Evolutionary conservation across 2,329 filamentous ascomycete genomes (phyloP).

Genomic region (Dothiorella sarmentorum): DNA sequence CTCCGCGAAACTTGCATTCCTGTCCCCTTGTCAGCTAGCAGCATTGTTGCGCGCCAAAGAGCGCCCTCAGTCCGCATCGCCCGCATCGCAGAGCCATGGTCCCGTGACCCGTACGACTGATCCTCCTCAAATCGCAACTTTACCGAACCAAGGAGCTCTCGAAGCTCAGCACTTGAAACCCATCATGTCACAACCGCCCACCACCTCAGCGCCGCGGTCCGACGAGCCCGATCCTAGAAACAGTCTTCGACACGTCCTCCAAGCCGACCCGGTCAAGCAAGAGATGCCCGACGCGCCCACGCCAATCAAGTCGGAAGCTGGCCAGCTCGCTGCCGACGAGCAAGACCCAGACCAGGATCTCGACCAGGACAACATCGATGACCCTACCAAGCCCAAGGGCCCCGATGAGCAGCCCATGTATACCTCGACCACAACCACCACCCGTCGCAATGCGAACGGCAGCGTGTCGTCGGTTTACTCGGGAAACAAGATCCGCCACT

Average conservation of each 20-base stretch:
- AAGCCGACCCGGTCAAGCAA: constrained; percentile 32
- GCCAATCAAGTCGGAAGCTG: constrained; percentile 27
- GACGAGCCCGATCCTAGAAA: constrained; percentile 34
- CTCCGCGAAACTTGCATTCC: constrained; percentile 11
- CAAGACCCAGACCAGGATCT: too few species aligned
- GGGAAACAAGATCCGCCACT: constrained; percentile 73
- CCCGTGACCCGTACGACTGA: constrained; percentile 17
- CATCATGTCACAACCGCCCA: constrained; percentile 18
- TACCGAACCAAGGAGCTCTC: constrained; percentile 18
- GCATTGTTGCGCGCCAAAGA: background rate
- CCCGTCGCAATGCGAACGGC: constrained; percentile 60
- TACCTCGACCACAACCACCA: constrained; percentile 50
- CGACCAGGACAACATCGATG: constrained; percentile 30
- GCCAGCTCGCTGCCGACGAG: constrained; percentile 30
- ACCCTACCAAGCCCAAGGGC: constrained; percentile 29
- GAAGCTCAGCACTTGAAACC: constrained; percentile 18
- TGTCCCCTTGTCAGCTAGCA: background rate
- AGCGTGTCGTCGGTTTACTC: constrained; percentile 65
- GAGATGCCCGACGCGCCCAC: constrained; percentile 22
- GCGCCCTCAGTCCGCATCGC: background rate
- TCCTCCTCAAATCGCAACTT: constrained; percentile 16
- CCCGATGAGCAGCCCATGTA: constrained; percentile 36
- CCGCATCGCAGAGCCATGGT: constrained; percentile 5
- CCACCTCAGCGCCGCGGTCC: constrained; percentile 15
- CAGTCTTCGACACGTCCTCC: constrained; percentile 39